Percentiles rank a stretch among this genome's conserved stretches.
These are phyloP conservation scores for Epicoccum sorghinum DNA, from an alignment of 2,329 filamentous ascomycete genomes.

Conservation along the genomic window DNA sequence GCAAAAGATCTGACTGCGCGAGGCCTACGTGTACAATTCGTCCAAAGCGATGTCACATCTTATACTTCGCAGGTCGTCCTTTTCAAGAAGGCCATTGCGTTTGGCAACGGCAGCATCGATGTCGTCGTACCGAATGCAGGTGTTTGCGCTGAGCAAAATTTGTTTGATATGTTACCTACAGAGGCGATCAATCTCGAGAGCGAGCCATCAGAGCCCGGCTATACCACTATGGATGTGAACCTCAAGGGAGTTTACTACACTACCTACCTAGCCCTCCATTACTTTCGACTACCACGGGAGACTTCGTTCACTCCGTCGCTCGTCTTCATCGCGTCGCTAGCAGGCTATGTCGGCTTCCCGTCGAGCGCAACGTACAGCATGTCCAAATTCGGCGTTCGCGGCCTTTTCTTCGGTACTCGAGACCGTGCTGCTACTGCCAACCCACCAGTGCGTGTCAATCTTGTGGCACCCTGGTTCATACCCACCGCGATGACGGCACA, in stretches of 20 bases:
- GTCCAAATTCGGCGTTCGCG: slow-evolving; percentile 38
- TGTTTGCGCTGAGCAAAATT: slow-evolving; percentile 28
- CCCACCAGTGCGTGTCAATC: slow-evolving; percentile 27
- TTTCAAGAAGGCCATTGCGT: slow-evolving; percentile 39
- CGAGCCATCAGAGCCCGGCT: slow-evolving; percentile 25
- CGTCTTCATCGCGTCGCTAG: slow-evolving; percentile 30
- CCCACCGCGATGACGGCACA: slow-evolving; percentile 27
- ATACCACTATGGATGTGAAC: slow-evolving; percentile 29
- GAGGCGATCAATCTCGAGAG: slow-evolving; percentile 15
- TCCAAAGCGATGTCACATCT: slow-evolving; percentile 38
- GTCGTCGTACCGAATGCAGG: slow-evolving; percentile 42
- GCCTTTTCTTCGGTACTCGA: slow-evolving; percentile 31
- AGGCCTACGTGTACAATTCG: slow-evolving; percentile 36
- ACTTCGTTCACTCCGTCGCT: slow-evolving; percentile 25
- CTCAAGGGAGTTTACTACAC: slow-evolving; percentile 31
- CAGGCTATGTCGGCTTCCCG: slow-evolving; percentile 33
- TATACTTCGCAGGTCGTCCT: slow-evolving; percentile 36
- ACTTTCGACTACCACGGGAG: slow-evolving; percentile 30
- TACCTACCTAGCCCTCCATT: slow-evolving; percentile 34
- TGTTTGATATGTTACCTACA: slow-evolving; percentile 30
- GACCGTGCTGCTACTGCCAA: slow-evolving; percentile 20
- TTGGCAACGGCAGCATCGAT: slow-evolving; percentile 36
- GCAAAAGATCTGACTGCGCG: slow-evolving; percentile 19
- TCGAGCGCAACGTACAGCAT: slow-evolving; percentile 32
- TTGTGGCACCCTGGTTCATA: slow-evolving; percentile 38